Evolutionary conservation across 2,329 filamentous ascomycete genomes (phyloP), one percentile per base, ranked within the genome.

Genomic region (Meredithiella fracta): DNA sequence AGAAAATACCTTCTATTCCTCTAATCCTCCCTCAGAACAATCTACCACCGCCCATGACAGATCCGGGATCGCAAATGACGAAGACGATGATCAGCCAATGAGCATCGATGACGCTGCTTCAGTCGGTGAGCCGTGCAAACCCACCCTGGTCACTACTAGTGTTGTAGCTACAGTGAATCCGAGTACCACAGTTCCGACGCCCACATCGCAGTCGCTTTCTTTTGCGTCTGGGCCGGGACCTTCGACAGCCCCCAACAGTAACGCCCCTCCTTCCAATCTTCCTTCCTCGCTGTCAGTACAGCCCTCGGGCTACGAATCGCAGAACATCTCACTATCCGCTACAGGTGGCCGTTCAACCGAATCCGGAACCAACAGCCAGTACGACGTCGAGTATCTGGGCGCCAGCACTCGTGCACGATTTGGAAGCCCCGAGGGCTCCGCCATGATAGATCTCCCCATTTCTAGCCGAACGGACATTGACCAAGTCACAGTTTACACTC

Each of bases 1-100:
- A 22, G 85, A 94, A 67, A 89, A 94, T 65, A 92, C 89, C 42
- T 94, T 94, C 69, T 96, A 97, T 73, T 96, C 91, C 62, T 96
- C 90, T 70, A 86, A 85, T 71, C 83, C 90, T 73, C 86, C 90
- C 67, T 94, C 89, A 61, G 78, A 79, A 59, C 74, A 79, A 56
- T 75, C 73, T 29, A 7, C 15, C 17, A 7, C 8, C 8, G 8
- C 11, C 11, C 11, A 44, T 7, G 4, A 44, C 8, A 34, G 11
- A 11, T 34, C 29, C 11, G 29, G 29, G 5, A 5, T 11, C 29
- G 40, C 40, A n/a, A 44, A 44, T n/a, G 40, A 7, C 14, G 71
- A 70, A 7, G 53, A 58, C 23, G 55, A 49, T 14, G 50, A 54
- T 38, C 53, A 56, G 42, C 34, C 57, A 17, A 56, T 58, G 50